Evolutionary conservation across 305 asterid species (phyloP).

Genomic region (Fraxinus albicans): DNA sequence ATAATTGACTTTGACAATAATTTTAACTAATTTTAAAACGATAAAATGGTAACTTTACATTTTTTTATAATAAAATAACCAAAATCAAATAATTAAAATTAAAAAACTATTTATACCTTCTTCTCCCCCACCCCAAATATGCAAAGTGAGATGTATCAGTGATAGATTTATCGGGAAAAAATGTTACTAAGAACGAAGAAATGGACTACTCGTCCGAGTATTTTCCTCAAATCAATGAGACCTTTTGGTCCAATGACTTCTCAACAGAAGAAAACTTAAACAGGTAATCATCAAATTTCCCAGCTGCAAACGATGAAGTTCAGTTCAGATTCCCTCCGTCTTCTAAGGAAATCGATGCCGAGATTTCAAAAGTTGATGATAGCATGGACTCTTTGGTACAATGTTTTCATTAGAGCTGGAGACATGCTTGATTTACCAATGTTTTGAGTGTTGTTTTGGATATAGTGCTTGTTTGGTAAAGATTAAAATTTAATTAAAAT

Average conservation of each 20-base stretch:
- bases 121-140: too few species aligned
- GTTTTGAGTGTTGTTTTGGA: slow-evolving; percentile 37
- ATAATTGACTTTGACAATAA: too few species aligned
- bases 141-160: slow-evolving; percentile 43
- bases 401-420: slow-evolving; percentile 61
- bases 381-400: slow-evolving; percentile 82
- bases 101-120: too few species aligned
- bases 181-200: slow-evolving; percentile 39
- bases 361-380: slow-evolving; percentile 34
- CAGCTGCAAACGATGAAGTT: background rate
- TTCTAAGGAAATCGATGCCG: slow-evolving; percentile 24
- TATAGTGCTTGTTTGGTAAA: background rate
- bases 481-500: too few species aligned
- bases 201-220: slow-evolving; percentile 43
- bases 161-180: slow-evolving; percentile 32
- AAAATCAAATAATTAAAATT: too few species aligned
- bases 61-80: too few species aligned
- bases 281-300: slow-evolving; percentile 14
- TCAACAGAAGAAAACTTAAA: slow-evolving; percentile 13
- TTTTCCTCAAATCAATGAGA: slow-evolving; percentile 42
- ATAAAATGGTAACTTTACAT: too few species aligned
- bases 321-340: slow-evolving; percentile 24
- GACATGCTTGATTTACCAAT: slow-evolving; percentile 72
- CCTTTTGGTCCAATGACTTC: slow-evolving; percentile 54
- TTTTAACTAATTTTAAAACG: too few species aligned